These are phyloP conservation scores for Sparassis latifolia DNA, from an alignment of 1,284 basidiomycete species.

Conservation along the genomic window DNA sequence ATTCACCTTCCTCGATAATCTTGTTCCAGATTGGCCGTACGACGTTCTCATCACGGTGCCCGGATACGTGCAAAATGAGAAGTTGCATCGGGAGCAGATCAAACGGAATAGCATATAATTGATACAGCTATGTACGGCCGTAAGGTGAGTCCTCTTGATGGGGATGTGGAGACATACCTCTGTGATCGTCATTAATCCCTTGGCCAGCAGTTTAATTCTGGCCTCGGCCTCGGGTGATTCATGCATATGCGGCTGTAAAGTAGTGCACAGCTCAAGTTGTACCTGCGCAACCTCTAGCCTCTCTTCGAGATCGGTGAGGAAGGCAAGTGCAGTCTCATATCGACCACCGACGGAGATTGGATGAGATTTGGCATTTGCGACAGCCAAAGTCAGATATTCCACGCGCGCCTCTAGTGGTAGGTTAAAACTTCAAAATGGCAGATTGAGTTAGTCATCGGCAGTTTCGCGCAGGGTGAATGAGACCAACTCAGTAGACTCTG, in stretches of 20 bases:
- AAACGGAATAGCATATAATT: conserved; percentile 84
- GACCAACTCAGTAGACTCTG: conserved; percentile 67
- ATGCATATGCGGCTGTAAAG: conserved; percentile 53
- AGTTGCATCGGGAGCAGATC: conserved; percentile 82
- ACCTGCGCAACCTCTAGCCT: conserved; percentile 96
- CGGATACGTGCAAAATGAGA: conserved; percentile 89
- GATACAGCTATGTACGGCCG: conserved; percentile 66
- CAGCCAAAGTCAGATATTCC: conserved; percentile 89
- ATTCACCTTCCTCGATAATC: conserved; percentile 74
- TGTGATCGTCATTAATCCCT: conserved; percentile 58
- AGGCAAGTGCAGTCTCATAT: conserved; percentile 84
- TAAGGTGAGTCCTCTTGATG: neutral
- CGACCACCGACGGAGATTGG: conserved; percentile 69
- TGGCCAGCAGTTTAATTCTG: conserved; percentile 49
- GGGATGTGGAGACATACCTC: conserved; percentile 41
- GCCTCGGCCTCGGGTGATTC: conserved; percentile 51
- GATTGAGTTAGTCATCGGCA: conserved; percentile 1
- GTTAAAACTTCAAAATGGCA: conserved; percentile 44
- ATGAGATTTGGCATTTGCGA: conserved; percentile 94
- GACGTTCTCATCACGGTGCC: conserved; percentile 81
- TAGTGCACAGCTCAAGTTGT: conserved; percentile 82
- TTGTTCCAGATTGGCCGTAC: conserved; percentile 85
- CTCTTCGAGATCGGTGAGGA: conserved; percentile 91
- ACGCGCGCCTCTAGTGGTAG: conserved; percentile 68
- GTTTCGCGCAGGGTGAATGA: neutral